These are phyloP conservation scores for Chaetomiaceae sp. DNA, from an alignment of 2,329 filamentous ascomycete genomes.

Conservation along the genomic window DNA sequence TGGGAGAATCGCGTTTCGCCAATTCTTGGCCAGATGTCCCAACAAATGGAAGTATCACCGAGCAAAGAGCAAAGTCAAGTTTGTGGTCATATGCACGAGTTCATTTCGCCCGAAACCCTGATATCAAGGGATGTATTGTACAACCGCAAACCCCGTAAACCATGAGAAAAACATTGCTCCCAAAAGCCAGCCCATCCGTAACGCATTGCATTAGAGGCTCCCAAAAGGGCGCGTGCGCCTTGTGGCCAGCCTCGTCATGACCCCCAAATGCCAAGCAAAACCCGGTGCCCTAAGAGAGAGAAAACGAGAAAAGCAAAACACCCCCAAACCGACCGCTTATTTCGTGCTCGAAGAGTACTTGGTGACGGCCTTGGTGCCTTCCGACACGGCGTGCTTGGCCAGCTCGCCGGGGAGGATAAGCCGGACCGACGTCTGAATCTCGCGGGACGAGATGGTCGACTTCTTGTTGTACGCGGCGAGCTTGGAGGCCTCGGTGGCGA, in stretches of 20 bases:
- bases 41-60: too few relatives aligned
- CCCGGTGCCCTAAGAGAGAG: constrained; percentile 49
- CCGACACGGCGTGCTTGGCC: constrained; percentile 98
- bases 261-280: constrained; percentile 53
- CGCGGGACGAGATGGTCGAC: constrained; percentile 97
- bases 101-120: constrained; percentile 58
- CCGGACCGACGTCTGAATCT: constrained; percentile 98
- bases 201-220: constrained; percentile 71
- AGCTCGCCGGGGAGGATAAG: constrained; percentile 98
- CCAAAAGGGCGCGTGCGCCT: constrained; percentile 40
- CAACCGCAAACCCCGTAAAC: constrained; percentile 66
- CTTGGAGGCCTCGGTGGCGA: constrained; percentile 98
- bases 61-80: too few relatives aligned
- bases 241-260: constrained; percentile 52
- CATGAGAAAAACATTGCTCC: constrained; percentile 66
- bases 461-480: constrained; percentile 99
- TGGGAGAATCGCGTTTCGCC: too few relatives aligned
- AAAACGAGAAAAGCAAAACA: constrained; percentile 42
- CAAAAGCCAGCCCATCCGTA: constrained; percentile 61
- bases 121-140: constrained; percentile 64
- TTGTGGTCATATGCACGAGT: constrained; percentile 54
- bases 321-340: constrained; percentile 57
- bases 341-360: constrained; percentile 99
- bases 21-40: too few relatives aligned
- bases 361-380: constrained; percentile 99